Conservation (phyloP, 495 filamentous ascomycete genomes). For the Hypoxylon fuscum region DNA sequence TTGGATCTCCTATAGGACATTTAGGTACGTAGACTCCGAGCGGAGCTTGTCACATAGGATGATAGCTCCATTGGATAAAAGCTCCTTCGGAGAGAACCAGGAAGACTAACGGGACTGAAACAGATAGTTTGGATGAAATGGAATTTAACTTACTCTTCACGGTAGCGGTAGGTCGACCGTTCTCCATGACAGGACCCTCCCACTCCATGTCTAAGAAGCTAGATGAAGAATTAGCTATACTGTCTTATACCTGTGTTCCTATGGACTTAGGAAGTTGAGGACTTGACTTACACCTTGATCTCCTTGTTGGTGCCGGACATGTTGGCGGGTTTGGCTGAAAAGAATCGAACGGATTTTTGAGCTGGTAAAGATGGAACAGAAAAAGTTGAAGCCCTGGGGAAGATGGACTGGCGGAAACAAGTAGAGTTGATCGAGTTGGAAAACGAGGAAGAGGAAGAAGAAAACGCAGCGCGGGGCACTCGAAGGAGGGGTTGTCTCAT, state of each 20-base stretch:
- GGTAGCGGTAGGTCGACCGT: slow-evolving; percentile 63
- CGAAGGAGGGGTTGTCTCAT: slow-evolving; percentile 44
- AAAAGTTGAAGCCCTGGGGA: slow-evolving; percentile 28
- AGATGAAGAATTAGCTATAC: slow-evolving; percentile 43
- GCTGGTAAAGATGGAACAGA: slow-evolving; percentile 22
- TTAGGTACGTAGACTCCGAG: no score
- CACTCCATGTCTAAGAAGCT: slow-evolving; percentile 59
- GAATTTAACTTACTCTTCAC: slow-evolving; percentile 67
- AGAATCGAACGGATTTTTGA: slow-evolving; percentile 54
- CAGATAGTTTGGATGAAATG: no score
- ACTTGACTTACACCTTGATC: slow-evolving; percentile 34
- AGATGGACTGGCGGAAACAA: slow-evolving; percentile 31
- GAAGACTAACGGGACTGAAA: no score
- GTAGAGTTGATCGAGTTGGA: slow-evolving; percentile 20
- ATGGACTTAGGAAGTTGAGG: neutral
- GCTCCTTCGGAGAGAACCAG: no score
- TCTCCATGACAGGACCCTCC: slow-evolving; percentile 71
- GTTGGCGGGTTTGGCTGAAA: slow-evolving; percentile 68
- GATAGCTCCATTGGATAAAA: no score
- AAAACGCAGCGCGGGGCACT: slow-evolving; percentile 41
- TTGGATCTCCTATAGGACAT: neutral
- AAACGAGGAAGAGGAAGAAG: slow-evolving; percentile 40
- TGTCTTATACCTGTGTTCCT: slow-evolving; percentile 34
- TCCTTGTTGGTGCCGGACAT: slow-evolving; percentile 67
- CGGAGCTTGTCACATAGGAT: no score